Evolutionary conservation across 768 basidiomycete genomes (phyloP).

Genomic region (Mycena olivaceomarginata): DNA sequence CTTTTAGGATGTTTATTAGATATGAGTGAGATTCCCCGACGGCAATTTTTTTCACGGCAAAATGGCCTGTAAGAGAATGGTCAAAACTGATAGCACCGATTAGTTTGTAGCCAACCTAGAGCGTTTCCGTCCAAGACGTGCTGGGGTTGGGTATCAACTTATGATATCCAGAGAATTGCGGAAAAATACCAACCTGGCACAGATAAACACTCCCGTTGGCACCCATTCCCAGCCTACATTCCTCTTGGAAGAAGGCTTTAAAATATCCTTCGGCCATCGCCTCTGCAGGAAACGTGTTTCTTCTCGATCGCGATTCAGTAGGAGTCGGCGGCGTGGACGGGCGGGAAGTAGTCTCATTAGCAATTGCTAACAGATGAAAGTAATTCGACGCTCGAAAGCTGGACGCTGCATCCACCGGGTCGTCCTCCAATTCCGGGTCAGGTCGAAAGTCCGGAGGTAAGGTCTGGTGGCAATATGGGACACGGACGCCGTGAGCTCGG

Average conservation of each 20-base stretch:
- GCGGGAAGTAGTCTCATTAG: constrained; percentile 78
- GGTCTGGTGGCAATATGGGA: constrained; percentile 86
- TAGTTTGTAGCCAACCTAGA: constrained; percentile 70
- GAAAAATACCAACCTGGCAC: constrained; percentile 77
- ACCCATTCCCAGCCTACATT: constrained; percentile 93
- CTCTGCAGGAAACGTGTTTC: constrained; percentile 74
- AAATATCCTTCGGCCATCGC: constrained; percentile 96
- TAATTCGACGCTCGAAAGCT: constrained; percentile 83
- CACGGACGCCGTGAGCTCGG: constrained; percentile 63
- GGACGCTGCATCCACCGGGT: constrained; percentile 59
- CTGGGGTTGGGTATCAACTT: constrained; percentile 55
- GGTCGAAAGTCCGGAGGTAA: constrained; percentile 68
- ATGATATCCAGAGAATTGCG: not conserved
- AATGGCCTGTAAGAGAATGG: constrained; percentile 71
- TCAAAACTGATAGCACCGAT: constrained; percentile 19
- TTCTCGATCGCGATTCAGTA: constrained; percentile 47
- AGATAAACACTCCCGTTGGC: constrained; percentile 94
- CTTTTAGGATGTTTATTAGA: constrained; percentile 87
- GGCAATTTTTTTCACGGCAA: constrained; percentile 98
- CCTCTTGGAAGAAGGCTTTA: constrained; percentile 94
- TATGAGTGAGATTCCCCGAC: constrained; percentile 94
- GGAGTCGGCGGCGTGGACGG: constrained; percentile 70
- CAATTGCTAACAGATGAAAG: constrained; percentile 84
- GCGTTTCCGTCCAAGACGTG: constrained; percentile 93
- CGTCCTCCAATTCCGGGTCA: constrained; percentile 51